Base-by-base conservation (phyloP, 2,329 filamentous ascomycete species). In the Ramichloridium luteum region DNA sequence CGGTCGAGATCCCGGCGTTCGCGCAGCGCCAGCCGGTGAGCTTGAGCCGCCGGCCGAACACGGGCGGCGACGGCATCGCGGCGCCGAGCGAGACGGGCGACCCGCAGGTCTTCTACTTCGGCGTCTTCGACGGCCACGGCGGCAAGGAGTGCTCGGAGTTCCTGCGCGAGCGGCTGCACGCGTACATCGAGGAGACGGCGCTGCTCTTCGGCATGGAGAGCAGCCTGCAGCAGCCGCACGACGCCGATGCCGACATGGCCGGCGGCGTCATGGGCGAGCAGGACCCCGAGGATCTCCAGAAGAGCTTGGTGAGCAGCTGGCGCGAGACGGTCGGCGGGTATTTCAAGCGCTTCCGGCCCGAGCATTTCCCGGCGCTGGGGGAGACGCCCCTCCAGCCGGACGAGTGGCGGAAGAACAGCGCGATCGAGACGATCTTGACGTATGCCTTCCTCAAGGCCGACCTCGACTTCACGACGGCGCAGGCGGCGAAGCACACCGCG, bases 81-180 rank as follows among this genome's bases (percentile, higher is more conserved):
- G 82, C 83, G 4, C 80, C 82, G 36, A 80, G 77, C 42, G 74
- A 80, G 2, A 80, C 74, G 40, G 88, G 88, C 2, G 88, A 96
- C 51, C 88, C 88, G 1, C 88, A 96, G 54, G 78, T 96, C 18
- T 98, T 98, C 58, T 98, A 96, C 57, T 98, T 94, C 66, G 86
- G 74, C 1, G 77, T 96, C 1, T 98, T 96, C 50, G 90, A 98
- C 57, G 90, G 90, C 3, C 90, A 98, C 60, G 90, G 90, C 6
- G 90, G 90, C 13, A 71, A 65, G 13, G 81, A 93, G 54, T 96
- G 90, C 56, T 85, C 84, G 37, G 76, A 79, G 12, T 96, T 93
- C 47, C 58, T 96, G 44, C 70, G 77, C 36, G 82, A 94, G 38
- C 74, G 80, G 50, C 61, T 98, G 38, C 90, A 94, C 54, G 72